Evolutionary conservation across 768 basidiomycete species (phyloP).

Genomic region (Kwoniella dejecticola): DNA sequence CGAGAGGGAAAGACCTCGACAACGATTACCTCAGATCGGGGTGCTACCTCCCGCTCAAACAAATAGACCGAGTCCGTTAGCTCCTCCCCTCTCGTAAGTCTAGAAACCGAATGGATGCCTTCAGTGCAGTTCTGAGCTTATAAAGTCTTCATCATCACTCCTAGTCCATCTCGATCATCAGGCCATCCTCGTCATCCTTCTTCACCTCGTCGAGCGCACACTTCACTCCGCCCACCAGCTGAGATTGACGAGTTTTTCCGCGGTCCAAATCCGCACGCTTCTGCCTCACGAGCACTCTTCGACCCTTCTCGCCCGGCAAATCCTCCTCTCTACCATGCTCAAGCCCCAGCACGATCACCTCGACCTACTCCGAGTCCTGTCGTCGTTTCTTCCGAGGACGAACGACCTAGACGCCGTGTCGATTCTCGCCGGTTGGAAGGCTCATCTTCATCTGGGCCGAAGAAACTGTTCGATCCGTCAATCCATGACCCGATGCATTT

Average conservation of each 20-base stretch:
- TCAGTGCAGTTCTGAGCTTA: too few species aligned
- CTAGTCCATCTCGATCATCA: slow-evolving; percentile 4
- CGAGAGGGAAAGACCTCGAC: slow-evolving; percentile 5
- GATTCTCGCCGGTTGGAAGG: slow-evolving; percentile 13
- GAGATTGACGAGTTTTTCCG: slow-evolving; percentile 21
- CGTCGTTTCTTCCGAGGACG: background rate
- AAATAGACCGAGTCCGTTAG: slow-evolving; percentile 1
- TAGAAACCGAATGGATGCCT: too few species aligned
- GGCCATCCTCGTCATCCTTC: slow-evolving; percentile 9
- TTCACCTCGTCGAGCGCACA: slow-evolving; percentile 4
- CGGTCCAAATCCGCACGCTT: slow-evolving; percentile 5
- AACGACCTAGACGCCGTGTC: slow-evolving; percentile 8
- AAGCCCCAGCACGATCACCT: slow-evolving; percentile 6
- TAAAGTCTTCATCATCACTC: background rate
- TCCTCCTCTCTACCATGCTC: background rate
- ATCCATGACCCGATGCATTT: slow-evolving; percentile 91
- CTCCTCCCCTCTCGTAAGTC: slow-evolving; percentile 2
- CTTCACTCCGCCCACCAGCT: slow-evolving; percentile 10
- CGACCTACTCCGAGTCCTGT: background rate
- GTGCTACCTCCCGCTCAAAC: background rate
- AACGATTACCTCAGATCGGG: slow-evolving; percentile 12
- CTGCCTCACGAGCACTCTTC: slow-evolving; percentile 66
- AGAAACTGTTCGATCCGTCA: slow-evolving; percentile 66
- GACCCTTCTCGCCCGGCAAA: slow-evolving; percentile 20
- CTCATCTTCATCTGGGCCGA: slow-evolving; percentile 2